Evolutionary conservation across 768 basidiomycete species (phyloP).

Genomic region (Mycena chlorophos): DNA sequence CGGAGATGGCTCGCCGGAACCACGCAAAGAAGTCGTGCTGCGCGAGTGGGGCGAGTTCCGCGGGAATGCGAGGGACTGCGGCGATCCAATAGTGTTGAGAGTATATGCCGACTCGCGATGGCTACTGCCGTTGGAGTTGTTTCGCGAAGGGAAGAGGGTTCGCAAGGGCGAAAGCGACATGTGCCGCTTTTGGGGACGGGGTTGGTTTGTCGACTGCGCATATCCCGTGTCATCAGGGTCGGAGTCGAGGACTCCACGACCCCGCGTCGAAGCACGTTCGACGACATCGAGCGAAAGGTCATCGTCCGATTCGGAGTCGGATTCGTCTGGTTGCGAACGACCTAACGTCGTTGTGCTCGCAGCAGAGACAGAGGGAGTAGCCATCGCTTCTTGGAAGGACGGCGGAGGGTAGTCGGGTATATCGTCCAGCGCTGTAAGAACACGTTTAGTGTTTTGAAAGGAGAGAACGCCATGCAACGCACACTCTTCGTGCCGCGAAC

Average conservation of each 20-base stretch:
- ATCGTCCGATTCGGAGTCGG: constrained; percentile 44
- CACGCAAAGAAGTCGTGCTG: constrained; percentile 47
- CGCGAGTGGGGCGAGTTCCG: constrained; percentile 40
- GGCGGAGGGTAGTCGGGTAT: constrained; percentile 73
- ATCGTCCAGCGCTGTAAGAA: constrained; percentile 19
- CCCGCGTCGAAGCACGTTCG: constrained; percentile 31
- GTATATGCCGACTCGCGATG: constrained; percentile 35
- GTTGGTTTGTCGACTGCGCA: constrained; percentile 9
- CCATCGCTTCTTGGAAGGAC: constrained; percentile 70
- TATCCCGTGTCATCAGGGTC: constrained; percentile 29
- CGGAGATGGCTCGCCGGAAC: constrained; percentile 32
- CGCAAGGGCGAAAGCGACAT: constrained; percentile 48
- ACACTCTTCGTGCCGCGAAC: constrained; percentile 12
- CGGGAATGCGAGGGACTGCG: constrained; percentile 42
- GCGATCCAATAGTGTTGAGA: constrained; percentile 41
- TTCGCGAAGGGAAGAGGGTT: constrained; percentile 45
- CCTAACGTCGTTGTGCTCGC: constrained; percentile 43
- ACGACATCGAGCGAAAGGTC: constrained; percentile 51
- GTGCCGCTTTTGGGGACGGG: constrained; percentile 38
- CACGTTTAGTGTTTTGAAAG: constrained; percentile 31
- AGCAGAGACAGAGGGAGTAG: constrained; percentile 42
- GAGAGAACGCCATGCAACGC: background rate
- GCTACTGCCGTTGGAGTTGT: too few species aligned
- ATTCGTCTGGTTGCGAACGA: constrained; percentile 15
- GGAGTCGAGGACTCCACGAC: constrained; percentile 31